These are phyloP conservation scores for Chrysanthemum lavandulifolium DNA, from an alignment of 129 eudicot species.

Conservation along the genomic window DNA sequence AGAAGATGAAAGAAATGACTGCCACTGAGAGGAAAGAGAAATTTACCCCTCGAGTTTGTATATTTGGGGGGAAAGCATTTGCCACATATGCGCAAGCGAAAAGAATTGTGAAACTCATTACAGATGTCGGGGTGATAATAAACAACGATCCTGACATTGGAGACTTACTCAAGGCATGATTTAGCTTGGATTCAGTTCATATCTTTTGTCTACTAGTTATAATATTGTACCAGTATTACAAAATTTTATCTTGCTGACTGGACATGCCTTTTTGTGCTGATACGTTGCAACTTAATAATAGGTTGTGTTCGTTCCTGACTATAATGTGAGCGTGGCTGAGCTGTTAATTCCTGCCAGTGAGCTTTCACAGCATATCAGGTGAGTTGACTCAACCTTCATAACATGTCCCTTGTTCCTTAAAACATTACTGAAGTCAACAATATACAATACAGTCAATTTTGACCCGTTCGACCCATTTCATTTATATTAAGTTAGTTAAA, in stretches of 20 bases:
- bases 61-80: slow-evolving; percentile 99
- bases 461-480: neutral
- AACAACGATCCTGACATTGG: slow-evolving; percentile 94
- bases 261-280: slow-evolving; percentile 16
- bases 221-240: slow-evolving; percentile 8
- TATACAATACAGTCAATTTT: neutral
- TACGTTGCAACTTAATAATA: slow-evolving; percentile 24
- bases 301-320: slow-evolving; percentile 96
- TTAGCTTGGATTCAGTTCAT: neutral
- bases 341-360: slow-evolving; percentile 89
- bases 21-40: slow-evolving; percentile 59
- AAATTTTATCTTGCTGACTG: neutral
- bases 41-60: slow-evolving; percentile 85
- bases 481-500: too few species aligned
- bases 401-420: slow-evolving; percentile 3
- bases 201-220: slow-evolving; percentile 1
- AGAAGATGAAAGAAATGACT: slow-evolving; percentile 86
- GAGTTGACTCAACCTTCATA: slow-evolving; percentile 11
- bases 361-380: slow-evolving; percentile 98
- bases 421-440: slow-evolving; percentile 2
- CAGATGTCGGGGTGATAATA: slow-evolving; percentile 82
- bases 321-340: slow-evolving; percentile 96
- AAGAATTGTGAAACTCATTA: slow-evolving; percentile 89
- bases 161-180: slow-evolving; percentile 75
- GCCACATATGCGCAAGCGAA: slow-evolving; percentile 98